Percentiles rank a stretch among this genome's conserved stretches.
Conservation (phyloP, 2,329 filamentous ascomycete genomes). For the Trichoderma atroviride region DNA sequence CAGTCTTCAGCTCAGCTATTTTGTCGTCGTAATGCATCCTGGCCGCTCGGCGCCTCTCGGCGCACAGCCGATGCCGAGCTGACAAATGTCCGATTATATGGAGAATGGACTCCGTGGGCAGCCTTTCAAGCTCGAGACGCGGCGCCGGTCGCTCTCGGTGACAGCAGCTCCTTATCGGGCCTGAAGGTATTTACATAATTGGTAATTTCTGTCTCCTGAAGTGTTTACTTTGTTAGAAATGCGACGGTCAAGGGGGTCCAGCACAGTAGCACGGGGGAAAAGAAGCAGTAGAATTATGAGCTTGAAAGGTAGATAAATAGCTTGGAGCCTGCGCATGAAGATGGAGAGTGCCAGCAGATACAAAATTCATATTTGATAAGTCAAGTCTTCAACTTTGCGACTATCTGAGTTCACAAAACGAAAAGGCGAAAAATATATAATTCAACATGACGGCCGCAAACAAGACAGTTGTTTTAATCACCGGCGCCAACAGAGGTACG, state of each 20-base stretch:
- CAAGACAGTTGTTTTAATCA: slow-evolving; percentile 5
- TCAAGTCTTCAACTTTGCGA: neutral
- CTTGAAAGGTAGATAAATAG: neutral
- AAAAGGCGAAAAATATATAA: neutral
- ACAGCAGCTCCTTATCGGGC: neutral
- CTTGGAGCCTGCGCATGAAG: neutral
- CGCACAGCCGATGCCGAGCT: neutral
- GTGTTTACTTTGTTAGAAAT: neutral
- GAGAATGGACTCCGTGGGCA: neutral
- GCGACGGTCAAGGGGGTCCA: neutral
- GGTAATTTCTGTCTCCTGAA: neutral
- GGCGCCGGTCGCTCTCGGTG: slow-evolving; percentile 15
- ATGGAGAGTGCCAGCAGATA: neutral
- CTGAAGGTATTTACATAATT: neutral
- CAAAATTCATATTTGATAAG: neutral
- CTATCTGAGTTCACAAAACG: neutral
- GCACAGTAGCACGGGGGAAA: neutral
- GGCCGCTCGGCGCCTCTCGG: slow-evolving; percentile 12
- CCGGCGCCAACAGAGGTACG: slow-evolving; percentile 8
- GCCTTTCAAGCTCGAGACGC: neutral
- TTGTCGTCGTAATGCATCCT: neutral
- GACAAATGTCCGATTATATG: neutral
- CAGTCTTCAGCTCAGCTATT: neutral
- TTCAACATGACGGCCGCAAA: slow-evolving; percentile 6
- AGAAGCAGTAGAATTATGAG: neutral